Conservation (phyloP, 2,329 filamentous ascomycete genomes). For the Colletotrichum liaoningense region DNA sequence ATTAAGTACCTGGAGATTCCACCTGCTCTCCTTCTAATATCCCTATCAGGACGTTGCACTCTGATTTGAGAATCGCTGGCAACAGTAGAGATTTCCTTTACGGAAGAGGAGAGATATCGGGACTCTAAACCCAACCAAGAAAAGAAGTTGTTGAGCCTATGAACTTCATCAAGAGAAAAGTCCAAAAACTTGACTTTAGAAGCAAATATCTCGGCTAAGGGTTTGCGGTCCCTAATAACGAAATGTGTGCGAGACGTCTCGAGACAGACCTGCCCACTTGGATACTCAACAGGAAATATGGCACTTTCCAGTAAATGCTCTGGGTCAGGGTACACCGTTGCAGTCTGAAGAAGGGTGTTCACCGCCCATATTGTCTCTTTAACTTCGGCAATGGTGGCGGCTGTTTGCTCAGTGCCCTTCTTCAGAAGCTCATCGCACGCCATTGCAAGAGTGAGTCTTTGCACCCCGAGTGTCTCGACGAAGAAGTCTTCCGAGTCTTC, state of each 20-base stretch:
- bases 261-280: slow-evolving; percentile 34
- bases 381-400: slow-evolving; percentile 36
- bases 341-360: slow-evolving; percentile 44
- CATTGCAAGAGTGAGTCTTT: slow-evolving; percentile 44
- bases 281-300: slow-evolving; percentile 41
- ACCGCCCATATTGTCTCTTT: slow-evolving; percentile 46
- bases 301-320: slow-evolving; percentile 22
- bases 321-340: slow-evolving; percentile 11
- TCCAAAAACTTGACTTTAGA: slow-evolving; percentile 46
- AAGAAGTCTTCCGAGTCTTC: slow-evolving; percentile 45
- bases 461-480: slow-evolving; percentile 43
- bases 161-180: slow-evolving; percentile 48
- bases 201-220: slow-evolving; percentile 41
- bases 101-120: slow-evolving; percentile 46
- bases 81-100: slow-evolving; percentile 47
- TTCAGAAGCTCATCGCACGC: slow-evolving; percentile 44
- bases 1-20: slow-evolving; percentile 38
- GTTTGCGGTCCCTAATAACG: slow-evolving; percentile 48
- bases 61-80: slow-evolving; percentile 21
- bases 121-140: slow-evolving; percentile 45
- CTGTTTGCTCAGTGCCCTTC: slow-evolving; percentile 21
- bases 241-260: slow-evolving; percentile 41
- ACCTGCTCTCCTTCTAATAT: slow-evolving; percentile 46
- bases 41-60: slow-evolving; percentile 38
- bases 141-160: slow-evolving; percentile 44